Conservation (phyloP, 1,284 basidiomycete species). For the Cystobasidium sp. region DNA sequence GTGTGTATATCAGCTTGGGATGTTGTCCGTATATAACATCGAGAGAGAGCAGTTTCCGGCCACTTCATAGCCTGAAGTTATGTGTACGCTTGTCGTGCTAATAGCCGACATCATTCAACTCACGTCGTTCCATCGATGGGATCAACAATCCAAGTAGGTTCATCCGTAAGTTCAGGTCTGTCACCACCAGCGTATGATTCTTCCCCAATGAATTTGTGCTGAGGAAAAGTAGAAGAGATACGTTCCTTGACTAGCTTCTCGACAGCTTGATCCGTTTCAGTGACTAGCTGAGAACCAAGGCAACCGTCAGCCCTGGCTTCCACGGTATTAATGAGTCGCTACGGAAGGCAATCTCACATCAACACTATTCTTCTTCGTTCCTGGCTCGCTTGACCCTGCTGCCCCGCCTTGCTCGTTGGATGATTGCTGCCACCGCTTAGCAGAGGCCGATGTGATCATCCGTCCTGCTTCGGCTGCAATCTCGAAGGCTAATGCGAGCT, state of each 20-base stretch:
- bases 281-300: conserved; percentile 67
- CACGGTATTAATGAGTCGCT: not conserved
- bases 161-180: conserved; percentile 73
- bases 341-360: conserved; percentile 61
- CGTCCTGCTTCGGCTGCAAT: conserved; percentile 66
- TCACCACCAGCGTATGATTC: conserved; percentile 77
- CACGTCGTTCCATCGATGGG: conserved; percentile 66
- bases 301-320: not conserved
- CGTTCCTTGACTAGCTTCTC: conserved; percentile 80
- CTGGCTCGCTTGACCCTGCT: conserved; percentile 50
- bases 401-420: conserved; percentile 50
- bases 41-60: too few species aligned
- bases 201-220: conserved; percentile 81
- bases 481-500: conserved; percentile 65
- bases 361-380: conserved; percentile 81
- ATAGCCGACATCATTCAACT: not conserved
- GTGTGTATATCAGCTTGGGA: not conserved
- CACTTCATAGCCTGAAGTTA: too few species aligned
- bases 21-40: too few species aligned
- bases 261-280: conserved; percentile 91
- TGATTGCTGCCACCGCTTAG: conserved; percentile 54
- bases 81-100: too few species aligned
- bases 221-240: conserved; percentile 71
- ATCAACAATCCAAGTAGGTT: conserved; percentile 89
- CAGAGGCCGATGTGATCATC: conserved; percentile 60